Evolutionary conservation across 1,284 basidiomycete genomes (phyloP), one percentile per base, ranked within the genome.

Genomic region (Caloboletus inedulis): DNA sequence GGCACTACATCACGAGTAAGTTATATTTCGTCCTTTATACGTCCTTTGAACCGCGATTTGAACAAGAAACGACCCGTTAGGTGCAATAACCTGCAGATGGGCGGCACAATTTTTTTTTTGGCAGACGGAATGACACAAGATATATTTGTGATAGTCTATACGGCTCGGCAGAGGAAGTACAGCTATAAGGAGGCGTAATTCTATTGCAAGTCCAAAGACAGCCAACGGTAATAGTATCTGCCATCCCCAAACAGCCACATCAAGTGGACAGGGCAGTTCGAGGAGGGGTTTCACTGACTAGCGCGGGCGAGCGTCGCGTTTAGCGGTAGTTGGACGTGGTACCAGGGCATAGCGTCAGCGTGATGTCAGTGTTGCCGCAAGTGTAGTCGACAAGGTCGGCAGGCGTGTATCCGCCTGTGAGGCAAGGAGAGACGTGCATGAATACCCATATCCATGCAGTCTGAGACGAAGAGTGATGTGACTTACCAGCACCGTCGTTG

Each of bases 311-410:
- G n/a, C 18, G 27, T 10, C 0, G 12, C 36, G 40, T 29, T 60
- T 10, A 62, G 40, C 16, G 43, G 14, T 52, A 52, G 55, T 59
- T 5, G 4, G 67, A 71, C 16, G 69, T 63, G 27, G 7, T 48
- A 23, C 68, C 64, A 19, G 69, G 59, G 52, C 67, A 69, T 40
- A 69, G 69, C 9, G 67, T 71, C 47, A 72, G 42, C 3, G 65
- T 71, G 35, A 71, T 66, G 19, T 12, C 59, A 2, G 66, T 47
- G 54, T 70, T 71, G 13, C 3, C 4, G 49, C 69, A 72, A 39
- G 68, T 70, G 47, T 63, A 69, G 39, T 46, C 68, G 18, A 68
- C 69, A 19, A 56, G 37, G 21, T 68, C 64, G 16, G 68, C 67
- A n/a, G 58, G 42, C 53, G 44, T 49, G 34, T 59, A 66, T 33